These are phyloP conservation scores for Saccharomyces hybrid DNA, from an alignment of 1,139 yeast genomes.

Conservation along the genomic window DNA sequence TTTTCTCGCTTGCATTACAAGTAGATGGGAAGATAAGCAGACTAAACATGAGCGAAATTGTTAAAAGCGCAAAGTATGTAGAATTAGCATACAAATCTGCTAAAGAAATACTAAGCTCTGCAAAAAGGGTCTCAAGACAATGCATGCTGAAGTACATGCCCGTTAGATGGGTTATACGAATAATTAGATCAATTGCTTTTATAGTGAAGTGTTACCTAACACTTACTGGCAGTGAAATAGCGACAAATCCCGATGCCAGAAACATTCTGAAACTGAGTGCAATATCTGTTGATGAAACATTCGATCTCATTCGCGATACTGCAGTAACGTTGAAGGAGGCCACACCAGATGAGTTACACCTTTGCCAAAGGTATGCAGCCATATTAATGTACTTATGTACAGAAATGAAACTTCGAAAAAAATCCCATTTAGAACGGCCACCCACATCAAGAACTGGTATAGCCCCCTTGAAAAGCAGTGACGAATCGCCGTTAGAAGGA, in stretches of 20 bases:
- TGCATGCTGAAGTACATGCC: slow-evolving; percentile 72
- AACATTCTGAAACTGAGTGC: slow-evolving; percentile 53
- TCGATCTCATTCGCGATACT: slow-evolving; percentile 59
- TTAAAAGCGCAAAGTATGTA: slow-evolving; percentile 68
- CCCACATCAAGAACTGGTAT: background rate
- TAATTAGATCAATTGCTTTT: slow-evolving; percentile 87
- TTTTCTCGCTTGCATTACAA: slow-evolving; percentile 71
- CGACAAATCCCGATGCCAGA: slow-evolving; percentile 22
- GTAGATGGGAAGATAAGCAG: slow-evolving; percentile 34
- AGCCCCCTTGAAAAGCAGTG: background rate
- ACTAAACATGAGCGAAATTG: slow-evolving; percentile 58
- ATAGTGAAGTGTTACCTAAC: slow-evolving; percentile 77
- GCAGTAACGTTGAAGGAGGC: slow-evolving; percentile 73
- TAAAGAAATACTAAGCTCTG: slow-evolving; percentile 64
- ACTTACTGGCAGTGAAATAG: slow-evolving; percentile 39
- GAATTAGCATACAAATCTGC: slow-evolving; percentile 82
- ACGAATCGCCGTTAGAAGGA: background rate
- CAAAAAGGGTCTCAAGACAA: slow-evolving; percentile 59
- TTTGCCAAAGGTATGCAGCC: slow-evolving; percentile 74
- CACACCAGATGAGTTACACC: slow-evolving; percentile 82
- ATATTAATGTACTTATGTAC: slow-evolving; percentile 71
- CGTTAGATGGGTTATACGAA: slow-evolving; percentile 80
- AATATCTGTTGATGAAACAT: slow-evolving; percentile 62
- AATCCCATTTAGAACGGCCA: background rate
- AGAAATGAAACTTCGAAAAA: slow-evolving; percentile 48